Percentiles rank a stretch among this genome's conserved stretches.
Conservation (phyloP, 768 basidiomycete genomes). For the Pisolithus marmoratus region DNA sequence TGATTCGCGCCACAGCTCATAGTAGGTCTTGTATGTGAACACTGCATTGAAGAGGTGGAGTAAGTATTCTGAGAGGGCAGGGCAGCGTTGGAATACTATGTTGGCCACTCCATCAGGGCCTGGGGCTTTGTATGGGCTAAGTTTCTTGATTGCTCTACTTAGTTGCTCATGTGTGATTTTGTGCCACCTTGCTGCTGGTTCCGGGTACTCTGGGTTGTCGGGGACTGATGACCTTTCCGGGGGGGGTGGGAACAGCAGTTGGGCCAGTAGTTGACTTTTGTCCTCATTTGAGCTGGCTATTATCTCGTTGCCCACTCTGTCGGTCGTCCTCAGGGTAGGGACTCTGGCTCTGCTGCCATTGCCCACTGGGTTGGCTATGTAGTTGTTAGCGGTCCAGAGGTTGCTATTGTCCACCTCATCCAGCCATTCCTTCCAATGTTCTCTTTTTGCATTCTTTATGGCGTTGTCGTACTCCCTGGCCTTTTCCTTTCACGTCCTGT, state of each 20-base stretch:
- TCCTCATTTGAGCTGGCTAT: conserved; percentile 10
- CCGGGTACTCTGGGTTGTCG: conserved; percentile 5
- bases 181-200: background rate
- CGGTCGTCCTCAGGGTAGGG: background rate
- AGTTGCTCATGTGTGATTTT: conserved; percentile 15
- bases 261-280: conserved; percentile 13
- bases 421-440: conserved; percentile 10
- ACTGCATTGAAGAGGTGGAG: conserved; percentile 9
- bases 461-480: background rate
- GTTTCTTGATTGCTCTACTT: background rate
- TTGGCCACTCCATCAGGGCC: conserved; percentile 25
- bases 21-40: conserved; percentile 4
- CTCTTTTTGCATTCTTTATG: background rate
- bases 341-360: background rate
- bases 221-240: background rate
- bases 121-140: conserved; percentile 14
- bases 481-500: background rate
- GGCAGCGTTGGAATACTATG: conserved; percentile 8
- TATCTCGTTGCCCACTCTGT: background rate
- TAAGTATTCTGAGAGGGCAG: conserved; percentile 9
- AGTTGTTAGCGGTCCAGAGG: conserved; percentile 5
- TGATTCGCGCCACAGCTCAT: conserved; percentile 15
- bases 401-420: background rate
- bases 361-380: background rate
- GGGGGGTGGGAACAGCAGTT: conserved; percentile 20